Conservation (phyloP, 352 stramenopile species). For the Pythium coloratum region DNA sequence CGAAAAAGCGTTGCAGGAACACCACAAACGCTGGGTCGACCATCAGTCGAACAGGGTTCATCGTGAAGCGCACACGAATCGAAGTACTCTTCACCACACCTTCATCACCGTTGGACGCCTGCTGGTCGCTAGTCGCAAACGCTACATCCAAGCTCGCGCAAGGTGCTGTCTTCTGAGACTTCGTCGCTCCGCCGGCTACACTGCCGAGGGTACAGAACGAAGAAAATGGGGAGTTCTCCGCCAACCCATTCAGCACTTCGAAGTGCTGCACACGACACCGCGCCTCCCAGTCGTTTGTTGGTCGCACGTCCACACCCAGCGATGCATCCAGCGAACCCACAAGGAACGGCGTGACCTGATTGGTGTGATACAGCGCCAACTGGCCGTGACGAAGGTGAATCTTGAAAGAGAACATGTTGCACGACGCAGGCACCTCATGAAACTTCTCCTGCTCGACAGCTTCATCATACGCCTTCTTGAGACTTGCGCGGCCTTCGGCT, state of each 20-base stretch:
- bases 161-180: constrained; percentile 9
- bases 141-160: constrained; percentile 57
- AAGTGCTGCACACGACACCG: constrained; percentile 66
- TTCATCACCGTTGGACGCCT: constrained; percentile 24
- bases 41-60: constrained; percentile 68
- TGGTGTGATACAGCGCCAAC: constrained; percentile 54
- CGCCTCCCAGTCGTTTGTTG: constrained; percentile 65
- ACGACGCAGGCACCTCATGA: constrained; percentile 52
- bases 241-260: constrained; percentile 58
- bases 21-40: constrained; percentile 72
- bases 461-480: constrained; percentile 79
- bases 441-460: constrained; percentile 51
- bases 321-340: constrained; percentile 50
- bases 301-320: constrained; percentile 58
- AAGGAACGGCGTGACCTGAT: constrained; percentile 48
- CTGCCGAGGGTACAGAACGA: constrained; percentile 56
- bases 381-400: constrained; percentile 59
- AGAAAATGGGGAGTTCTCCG: constrained; percentile 44
- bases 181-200: neutral
- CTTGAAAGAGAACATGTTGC: constrained; percentile 67
- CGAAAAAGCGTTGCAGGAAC: constrained; percentile 69
- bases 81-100: constrained; percentile 1
- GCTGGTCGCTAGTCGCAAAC: constrained; percentile 23
- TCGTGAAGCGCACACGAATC: constrained; percentile 42
- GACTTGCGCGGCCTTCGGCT: constrained; percentile 58